Conservation (phyloP, 306 rosid species). For the Prunus campanulata region DNA sequence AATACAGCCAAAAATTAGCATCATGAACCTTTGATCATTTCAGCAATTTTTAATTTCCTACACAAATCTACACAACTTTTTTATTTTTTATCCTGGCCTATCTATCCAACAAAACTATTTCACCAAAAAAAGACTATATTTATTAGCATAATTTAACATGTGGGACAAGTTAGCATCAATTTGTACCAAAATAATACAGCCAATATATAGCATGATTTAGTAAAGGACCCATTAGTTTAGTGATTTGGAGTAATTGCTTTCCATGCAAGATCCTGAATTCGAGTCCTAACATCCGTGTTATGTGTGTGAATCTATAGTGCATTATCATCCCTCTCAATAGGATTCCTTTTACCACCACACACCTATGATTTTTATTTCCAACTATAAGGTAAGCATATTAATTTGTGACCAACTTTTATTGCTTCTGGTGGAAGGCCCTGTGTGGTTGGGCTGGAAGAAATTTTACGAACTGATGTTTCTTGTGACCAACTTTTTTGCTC, state of each 20-base stretch:
- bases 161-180: not conserved
- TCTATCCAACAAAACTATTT: not conserved
- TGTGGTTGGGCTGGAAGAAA: too few species aligned
- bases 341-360: not conserved
- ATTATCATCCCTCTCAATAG: too few species aligned
- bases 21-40: not conserved
- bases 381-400: too few species aligned
- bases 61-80: not conserved
- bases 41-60: not conserved
- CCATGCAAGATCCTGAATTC: accelerated
- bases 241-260: too few species aligned
- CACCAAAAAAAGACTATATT: not conserved
- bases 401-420: too few species aligned
- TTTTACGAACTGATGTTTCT: too few species aligned
- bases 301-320: too few species aligned
- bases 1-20: conserved; percentile 5
- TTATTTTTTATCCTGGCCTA: not conserved
- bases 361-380: too few species aligned
- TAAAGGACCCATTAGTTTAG: accelerated
- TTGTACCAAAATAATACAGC: too few species aligned
- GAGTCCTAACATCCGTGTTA: accelerated
- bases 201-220: too few species aligned
- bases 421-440: too few species aligned
- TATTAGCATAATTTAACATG: not conserved
- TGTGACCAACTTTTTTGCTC: too few species aligned